Evolutionary conservation across 2,329 filamentous ascomycete species (phyloP).

Genomic region (Catunica adiposa): DNA sequence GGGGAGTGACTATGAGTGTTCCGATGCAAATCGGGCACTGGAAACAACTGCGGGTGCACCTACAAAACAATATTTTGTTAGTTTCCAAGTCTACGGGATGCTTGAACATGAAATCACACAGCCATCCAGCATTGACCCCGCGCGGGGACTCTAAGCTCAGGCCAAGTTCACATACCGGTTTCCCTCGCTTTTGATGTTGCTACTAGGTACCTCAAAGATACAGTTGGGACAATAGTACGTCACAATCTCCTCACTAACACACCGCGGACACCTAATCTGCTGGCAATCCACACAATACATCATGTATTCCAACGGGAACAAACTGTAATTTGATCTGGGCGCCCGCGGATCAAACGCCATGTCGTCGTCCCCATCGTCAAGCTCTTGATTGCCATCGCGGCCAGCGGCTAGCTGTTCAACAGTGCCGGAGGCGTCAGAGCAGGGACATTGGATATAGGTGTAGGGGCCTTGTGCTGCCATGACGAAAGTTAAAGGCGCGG

Average conservation of each 20-base stretch:
- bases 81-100: neutral
- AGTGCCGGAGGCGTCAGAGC: conserved; percentile 31
- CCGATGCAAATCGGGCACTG: conserved; percentile 82
- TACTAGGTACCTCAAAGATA: conserved; percentile 88
- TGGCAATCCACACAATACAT: conserved; percentile 97
- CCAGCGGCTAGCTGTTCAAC: conserved; percentile 14
- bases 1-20: conserved; percentile 49
- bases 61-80: conserved; percentile 22
- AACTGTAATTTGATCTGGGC: conserved; percentile 71
- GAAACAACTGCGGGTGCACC: conserved; percentile 88
- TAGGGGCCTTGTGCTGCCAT: conserved; percentile 28
- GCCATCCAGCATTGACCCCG: neutral
- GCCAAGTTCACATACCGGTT: conserved; percentile 49
- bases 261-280: conserved; percentile 84
- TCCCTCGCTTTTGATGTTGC: conserved; percentile 78
- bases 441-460: conserved; percentile 51
- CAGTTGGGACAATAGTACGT: conserved; percentile 93
- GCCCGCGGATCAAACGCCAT: conserved; percentile 73
- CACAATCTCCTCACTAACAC: conserved; percentile 81
- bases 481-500: neutral
- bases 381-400: conserved; percentile 21
- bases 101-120: neutral
- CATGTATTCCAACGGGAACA: conserved; percentile 85
- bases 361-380: conserved; percentile 49
- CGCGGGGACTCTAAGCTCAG: neutral